phyloP scores from a whole-genome alignment of 139 green algal species.

The Zygnema cylindricum region DNA sequence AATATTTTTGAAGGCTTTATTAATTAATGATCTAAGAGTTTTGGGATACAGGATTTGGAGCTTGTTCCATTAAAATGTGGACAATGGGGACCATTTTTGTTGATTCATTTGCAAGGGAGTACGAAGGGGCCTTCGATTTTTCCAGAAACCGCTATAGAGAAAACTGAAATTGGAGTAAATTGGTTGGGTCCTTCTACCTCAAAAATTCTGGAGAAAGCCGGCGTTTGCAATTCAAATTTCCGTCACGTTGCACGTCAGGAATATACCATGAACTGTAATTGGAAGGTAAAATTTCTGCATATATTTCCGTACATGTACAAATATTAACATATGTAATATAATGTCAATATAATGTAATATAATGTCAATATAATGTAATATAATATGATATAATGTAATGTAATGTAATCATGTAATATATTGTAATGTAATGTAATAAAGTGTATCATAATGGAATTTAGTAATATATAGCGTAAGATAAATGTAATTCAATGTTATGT shows the following conservation, averaged over 20 bases:
- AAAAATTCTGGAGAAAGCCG: neutral
- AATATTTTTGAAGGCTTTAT: too few relatives aligned
- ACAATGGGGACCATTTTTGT: neutral
- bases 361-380: too few relatives aligned
- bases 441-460: too few relatives aligned
- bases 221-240: neutral
- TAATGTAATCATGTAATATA: too few relatives aligned
- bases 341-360: too few relatives aligned
- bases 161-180: neutral
- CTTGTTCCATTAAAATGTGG: neutral
- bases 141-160: neutral
- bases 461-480: too few relatives aligned
- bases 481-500: too few relatives aligned
- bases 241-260: neutral
- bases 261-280: constrained; percentile 69
- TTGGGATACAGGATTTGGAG: neutral
- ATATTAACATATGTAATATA: too few relatives aligned
- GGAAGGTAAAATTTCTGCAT: constrained; percentile 68
- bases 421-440: too few relatives aligned
- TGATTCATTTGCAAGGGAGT: neutral
- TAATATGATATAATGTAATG: too few relatives aligned
- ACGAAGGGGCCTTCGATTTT: neutral
- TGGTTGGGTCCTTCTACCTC: neutral
- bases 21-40: too few relatives aligned
- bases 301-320: neutral